Conservation (phyloP, 176 grass and related monocot species). For the Eragrostis curvula region DNA sequence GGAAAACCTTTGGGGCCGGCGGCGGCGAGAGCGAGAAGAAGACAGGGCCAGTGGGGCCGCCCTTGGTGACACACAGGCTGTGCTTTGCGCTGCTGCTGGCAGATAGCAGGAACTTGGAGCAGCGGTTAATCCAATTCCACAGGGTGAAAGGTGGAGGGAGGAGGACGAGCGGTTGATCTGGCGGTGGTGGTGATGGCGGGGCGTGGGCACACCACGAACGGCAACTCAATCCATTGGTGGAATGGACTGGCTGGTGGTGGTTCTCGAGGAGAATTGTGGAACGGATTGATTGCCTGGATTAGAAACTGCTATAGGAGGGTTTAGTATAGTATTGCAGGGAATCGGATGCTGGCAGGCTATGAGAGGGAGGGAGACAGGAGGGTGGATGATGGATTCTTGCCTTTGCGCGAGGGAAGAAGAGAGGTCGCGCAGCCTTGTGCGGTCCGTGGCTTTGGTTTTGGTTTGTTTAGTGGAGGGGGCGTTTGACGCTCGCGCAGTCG, state of each 20-base stretch:
- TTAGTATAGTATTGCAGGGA: not conserved
- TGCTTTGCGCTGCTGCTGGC: not conserved
- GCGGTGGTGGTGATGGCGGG: not conserved
- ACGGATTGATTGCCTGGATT: not conserved
- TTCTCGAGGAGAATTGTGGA: not conserved
- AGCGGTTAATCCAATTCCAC: not conserved
- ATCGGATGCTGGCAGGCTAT: conserved; percentile 42
- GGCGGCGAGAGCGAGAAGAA: conserved; percentile 25
- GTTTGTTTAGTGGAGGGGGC: not conserved
- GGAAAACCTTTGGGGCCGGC: not conserved
- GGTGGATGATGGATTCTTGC: conserved; percentile 33
- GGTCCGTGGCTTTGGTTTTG: not conserved
- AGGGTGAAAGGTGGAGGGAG: not conserved
- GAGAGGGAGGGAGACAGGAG: not conserved
- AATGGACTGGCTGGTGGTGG: not conserved
- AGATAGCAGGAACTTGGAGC: conserved; percentile 7
- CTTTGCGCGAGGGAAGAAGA: conserved; percentile 13
- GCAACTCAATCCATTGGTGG: conserved; percentile 19
- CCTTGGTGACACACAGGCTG: conserved; percentile 13
- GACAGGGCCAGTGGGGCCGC: conserved; percentile 4
- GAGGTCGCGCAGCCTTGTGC: not conserved
- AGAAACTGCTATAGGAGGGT: not conserved
- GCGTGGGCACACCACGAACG: conserved; percentile 10
- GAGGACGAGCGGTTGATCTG: not conserved
- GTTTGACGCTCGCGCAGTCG: not conserved